A percentile compares a stretch with the other conserved stretches of the same genome.
These are phyloP conservation scores for Sanghuangporus sanghuang DNA, from an alignment of 1,284 basidiomycete species.

Conservation along the genomic window DNA sequence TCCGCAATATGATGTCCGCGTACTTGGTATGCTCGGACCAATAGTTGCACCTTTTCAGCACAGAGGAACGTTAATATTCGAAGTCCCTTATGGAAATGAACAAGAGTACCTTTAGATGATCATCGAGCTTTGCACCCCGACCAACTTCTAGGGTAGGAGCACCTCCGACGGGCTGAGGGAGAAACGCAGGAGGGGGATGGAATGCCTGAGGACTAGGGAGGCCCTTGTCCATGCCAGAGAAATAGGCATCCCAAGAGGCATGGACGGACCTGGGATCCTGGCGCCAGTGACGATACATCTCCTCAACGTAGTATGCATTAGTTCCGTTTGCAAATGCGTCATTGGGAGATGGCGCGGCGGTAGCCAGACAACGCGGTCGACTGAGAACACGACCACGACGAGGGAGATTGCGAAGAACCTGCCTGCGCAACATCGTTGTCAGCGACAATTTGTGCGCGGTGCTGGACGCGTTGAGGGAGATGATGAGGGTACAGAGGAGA, in stretches of 20 bases:
- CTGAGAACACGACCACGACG: background rate
- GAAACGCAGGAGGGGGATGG: constrained; percentile 72
- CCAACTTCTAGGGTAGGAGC: constrained; percentile 76
- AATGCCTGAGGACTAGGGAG: constrained; percentile 82
- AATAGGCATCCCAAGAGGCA: constrained; percentile 94
- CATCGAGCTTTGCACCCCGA: constrained; percentile 77
- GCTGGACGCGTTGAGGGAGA: background rate
- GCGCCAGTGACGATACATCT: constrained; percentile 92
- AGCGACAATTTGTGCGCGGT: background rate
- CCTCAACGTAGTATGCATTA: constrained; percentile 93
- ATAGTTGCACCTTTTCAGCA: constrained; percentile 76
- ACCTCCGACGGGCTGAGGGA: constrained; percentile 70
- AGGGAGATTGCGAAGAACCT: constrained; percentile 16
- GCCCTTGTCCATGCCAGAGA: constrained; percentile 89
- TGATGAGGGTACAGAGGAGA: constrained; percentile 3
- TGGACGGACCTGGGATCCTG: constrained; percentile 92
- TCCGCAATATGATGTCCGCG: constrained; percentile 96
- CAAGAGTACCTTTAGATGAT: constrained; percentile 85
- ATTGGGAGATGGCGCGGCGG: constrained; percentile 54
- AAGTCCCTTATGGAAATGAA: background rate
- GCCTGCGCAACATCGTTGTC: constrained; percentile 18
- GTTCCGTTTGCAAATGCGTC: constrained; percentile 87
- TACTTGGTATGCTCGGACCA: constrained; percentile 98
- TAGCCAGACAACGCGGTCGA: constrained; percentile 37
- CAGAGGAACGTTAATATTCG: background rate